These are phyloP conservation scores for Sequoiadendron giganteum DNA, from an alignment of 75 land plant genomes.

Conservation along the genomic window DNA sequence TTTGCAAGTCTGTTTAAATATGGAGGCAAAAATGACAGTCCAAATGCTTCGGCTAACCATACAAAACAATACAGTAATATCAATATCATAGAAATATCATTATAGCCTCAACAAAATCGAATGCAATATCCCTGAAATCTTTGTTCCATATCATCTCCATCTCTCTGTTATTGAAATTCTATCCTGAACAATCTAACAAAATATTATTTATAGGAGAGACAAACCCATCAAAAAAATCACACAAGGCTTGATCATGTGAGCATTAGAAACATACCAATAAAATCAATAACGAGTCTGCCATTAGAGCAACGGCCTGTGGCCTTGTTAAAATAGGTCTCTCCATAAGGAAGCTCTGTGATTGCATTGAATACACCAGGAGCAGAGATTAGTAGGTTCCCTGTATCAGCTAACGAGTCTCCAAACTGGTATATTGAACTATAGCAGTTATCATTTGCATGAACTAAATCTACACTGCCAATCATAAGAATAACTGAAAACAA, in stretches of 20 bases:
- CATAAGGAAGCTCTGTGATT: neutral
- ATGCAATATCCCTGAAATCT: neutral
- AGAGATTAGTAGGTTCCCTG: neutral
- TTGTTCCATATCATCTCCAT: neutral
- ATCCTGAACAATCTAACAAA: too few species aligned
- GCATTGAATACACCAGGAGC: neutral
- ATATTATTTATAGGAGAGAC: neutral
- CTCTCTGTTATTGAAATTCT: neutral
- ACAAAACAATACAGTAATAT: too few species aligned
- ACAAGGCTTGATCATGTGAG: too few species aligned
- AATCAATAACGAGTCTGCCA: slow-evolving; percentile 7
- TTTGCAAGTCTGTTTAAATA: too few species aligned
- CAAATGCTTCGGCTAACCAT: too few species aligned
- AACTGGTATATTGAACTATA: too few species aligned
- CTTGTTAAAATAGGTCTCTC: neutral
- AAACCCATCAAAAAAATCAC: too few species aligned
- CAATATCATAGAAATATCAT: slow-evolving; percentile 19
- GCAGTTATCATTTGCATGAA: too few species aligned
- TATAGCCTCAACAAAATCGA: neutral
- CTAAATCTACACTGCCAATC: too few species aligned
- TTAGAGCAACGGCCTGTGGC: slow-evolving; percentile 6
- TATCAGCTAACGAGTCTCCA: neutral
- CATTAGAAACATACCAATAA: neutral
- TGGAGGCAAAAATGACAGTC: too few species aligned
- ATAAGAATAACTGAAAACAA: too few species aligned